Base-by-base conservation (phyloP, 2,329 filamentous ascomycete species). In the Neonectria hederae region DNA sequence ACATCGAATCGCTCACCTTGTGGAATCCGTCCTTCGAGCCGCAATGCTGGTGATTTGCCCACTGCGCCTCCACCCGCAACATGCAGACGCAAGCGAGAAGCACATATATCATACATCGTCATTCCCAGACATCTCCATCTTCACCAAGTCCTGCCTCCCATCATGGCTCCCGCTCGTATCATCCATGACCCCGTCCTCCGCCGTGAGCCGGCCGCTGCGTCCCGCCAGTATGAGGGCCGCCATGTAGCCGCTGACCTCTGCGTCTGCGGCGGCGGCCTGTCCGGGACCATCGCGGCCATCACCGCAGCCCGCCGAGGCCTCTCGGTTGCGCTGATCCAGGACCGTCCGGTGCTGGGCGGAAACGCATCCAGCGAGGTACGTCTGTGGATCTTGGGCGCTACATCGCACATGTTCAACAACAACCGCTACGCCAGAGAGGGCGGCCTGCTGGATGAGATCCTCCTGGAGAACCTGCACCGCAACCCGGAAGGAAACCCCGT, bases 401-500 rank as follows among this genome's bases (percentile, higher is more conserved):
- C 71, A 4, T 71, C 69, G 2, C 71, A 73, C 70, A 73, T 73
- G 71, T 73, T 73, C 65, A 72, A 72, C 67, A 73, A 73, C 62
- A 72, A 73, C 54, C 70, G 71, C 1, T 73, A 70, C 40, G 70
- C 70, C 1, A 56, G 71, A 22, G 71, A 73, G 45, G 71, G 71
- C 42, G 71, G 71, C 6, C 56, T 73, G 4, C 67, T 73, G 9
- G 70, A 73, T 28, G 71, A 73, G 65, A 71, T 73, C 24, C 60
- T 72, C 4, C 48, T 73, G 4, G 71, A 73, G 54, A 73, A 73
- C 49, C 49, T 72, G 19, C 67, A 69, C 45, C 62, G 71, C 19
- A 73, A 73, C 53, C 69, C 71, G 2, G 71, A 73, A 43, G 71
- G 71, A 10, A 73, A 73, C 46, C 71, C 71, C 4, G 54, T 73